Evolutionary conservation across 78 protist species (phyloP).

Genomic region (Acrasis kona): DNA sequence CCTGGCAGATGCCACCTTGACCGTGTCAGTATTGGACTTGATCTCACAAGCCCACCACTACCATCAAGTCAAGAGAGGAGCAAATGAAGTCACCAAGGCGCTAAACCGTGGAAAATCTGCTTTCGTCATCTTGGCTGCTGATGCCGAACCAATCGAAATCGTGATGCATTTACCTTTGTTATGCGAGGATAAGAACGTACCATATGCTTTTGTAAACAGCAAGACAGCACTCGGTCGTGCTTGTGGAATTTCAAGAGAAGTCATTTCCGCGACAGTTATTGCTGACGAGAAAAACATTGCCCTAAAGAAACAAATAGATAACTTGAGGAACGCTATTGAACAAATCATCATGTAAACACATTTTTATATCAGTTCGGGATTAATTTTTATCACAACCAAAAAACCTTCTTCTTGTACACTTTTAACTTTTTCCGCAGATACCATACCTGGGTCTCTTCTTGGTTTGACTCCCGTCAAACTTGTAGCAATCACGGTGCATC

Average conservation of each 20-base stretch:
- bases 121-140: slow-evolving; percentile 95
- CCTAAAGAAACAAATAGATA: not conserved
- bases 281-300: slow-evolving; percentile 69
- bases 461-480: too few species aligned
- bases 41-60: slow-evolving; percentile 75
- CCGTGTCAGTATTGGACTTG: slow-evolving; percentile 78
- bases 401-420: too few species aligned
- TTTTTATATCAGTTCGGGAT: too few species aligned
- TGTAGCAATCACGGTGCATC: too few species aligned
- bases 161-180: slow-evolving; percentile 96
- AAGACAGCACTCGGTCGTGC: slow-evolving; percentile 94
- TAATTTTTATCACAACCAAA: too few species aligned
- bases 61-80: slow-evolving; percentile 93
- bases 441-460: too few species aligned
- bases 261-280: slow-evolving; percentile 82
- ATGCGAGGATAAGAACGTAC: slow-evolving; percentile 98
- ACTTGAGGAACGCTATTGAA: not conserved
- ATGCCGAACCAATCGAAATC: slow-evolving; percentile 97
- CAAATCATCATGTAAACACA: not conserved
- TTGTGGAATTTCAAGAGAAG: slow-evolving; percentile 92
- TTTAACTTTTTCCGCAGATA: too few species aligned
- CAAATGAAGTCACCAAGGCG: slow-evolving; percentile 98
- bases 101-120: slow-evolving; percentile 91
- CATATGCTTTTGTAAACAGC: slow-evolving; percentile 93
- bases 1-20: slow-evolving; percentile 77